Evolutionary conservation across 2,329 filamentous ascomycete genomes (phyloP).

Genomic region (Tolypocladium tropicale): DNA sequence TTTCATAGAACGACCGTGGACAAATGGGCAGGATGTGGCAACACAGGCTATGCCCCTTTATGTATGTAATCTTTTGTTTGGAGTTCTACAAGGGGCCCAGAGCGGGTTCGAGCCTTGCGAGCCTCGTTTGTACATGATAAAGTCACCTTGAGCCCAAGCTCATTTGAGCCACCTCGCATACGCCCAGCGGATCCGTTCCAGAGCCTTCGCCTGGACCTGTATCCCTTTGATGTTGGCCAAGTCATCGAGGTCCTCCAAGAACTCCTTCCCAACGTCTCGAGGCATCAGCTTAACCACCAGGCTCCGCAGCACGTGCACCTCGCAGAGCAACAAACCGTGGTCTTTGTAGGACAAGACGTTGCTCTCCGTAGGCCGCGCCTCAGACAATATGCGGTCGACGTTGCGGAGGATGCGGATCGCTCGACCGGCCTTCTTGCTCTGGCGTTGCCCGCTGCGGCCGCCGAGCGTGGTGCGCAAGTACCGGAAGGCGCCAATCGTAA

Average conservation of each 20-base stretch:
- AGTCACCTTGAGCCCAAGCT: neutral
- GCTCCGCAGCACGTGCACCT: constrained; percentile 72
- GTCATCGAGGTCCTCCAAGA: constrained; percentile 79
- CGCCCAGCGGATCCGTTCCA: constrained; percentile 81
- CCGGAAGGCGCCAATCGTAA: constrained; percentile 62
- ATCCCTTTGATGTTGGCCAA: constrained; percentile 75
- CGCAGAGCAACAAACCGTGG: constrained; percentile 80
- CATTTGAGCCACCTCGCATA: constrained; percentile 66
- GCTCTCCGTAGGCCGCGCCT: constrained; percentile 58
- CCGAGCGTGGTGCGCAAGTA: constrained; percentile 65
- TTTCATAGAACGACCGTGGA: neutral
- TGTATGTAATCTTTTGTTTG: neutral
- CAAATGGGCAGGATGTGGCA: neutral
- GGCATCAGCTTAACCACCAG: constrained; percentile 54
- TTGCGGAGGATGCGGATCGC: constrained; percentile 74
- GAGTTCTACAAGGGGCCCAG: neutral
- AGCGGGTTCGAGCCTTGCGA: neutral
- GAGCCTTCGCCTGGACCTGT: constrained; percentile 64
- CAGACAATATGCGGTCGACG: constrained; percentile 70
- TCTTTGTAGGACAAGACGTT: constrained; percentile 82
- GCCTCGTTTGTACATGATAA: neutral
- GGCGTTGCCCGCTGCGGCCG: constrained; percentile 56
- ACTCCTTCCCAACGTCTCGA: constrained; percentile 67
- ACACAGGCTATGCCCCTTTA: neutral
- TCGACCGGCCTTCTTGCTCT: constrained; percentile 55